Base-by-base conservation (phyloP, 345 rosid species). In the Theobroma cacao region DNA sequence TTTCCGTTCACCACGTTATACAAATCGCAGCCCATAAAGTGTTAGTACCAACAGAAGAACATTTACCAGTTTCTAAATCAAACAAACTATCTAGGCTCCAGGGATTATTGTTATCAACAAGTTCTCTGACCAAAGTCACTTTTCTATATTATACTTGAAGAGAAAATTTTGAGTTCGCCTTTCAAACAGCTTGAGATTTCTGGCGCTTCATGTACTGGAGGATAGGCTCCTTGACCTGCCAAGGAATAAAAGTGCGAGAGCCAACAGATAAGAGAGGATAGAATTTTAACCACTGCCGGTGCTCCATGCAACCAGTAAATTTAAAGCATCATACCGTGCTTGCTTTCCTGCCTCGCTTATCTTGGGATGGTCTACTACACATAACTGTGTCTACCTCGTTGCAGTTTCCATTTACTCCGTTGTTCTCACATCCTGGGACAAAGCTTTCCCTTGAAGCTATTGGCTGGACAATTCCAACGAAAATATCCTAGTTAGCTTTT, bases 151-250 rank as follows among this genome's bases (percentile, higher is more conserved):
- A 52, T 8, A 41, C 38, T 59, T 58, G 56, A 61, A 28, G 20
- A 30, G 30, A 41, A 26, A 75, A 63, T 31, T 22, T 47, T 38
- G 43, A 53, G 60, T 31, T 18, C 5, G 18, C 28, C 61, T 61
- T 74, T 86, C 83, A 87, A 75, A 33, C 82, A 60, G 82, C 89
- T 79, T 90, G 92, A 74, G 97, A 87, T 87, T 82, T 94, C 87
- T 85, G 97, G 77, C 98, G 94, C 88, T 96, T 96, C 26, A 77
- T 22, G 81, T 67, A 63, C 89, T 91, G 94, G n/a, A 88, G 78
- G 81, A 96, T 96, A 18, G 98, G 99, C 75, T 96, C 98, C 88
- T 91, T 94, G 55, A 92, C 99, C 99, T 94, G 89, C 70, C 45
- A 71, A 77, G 17, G 43, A 47, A 20, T 60, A 14, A 34, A 36